A percentile compares a stretch with the other conserved stretches of the same genome.
Evolutionary conservation across 1,284 basidiomycete genomes (phyloP).

Genomic region (Psilocybe mexicana): DNA sequence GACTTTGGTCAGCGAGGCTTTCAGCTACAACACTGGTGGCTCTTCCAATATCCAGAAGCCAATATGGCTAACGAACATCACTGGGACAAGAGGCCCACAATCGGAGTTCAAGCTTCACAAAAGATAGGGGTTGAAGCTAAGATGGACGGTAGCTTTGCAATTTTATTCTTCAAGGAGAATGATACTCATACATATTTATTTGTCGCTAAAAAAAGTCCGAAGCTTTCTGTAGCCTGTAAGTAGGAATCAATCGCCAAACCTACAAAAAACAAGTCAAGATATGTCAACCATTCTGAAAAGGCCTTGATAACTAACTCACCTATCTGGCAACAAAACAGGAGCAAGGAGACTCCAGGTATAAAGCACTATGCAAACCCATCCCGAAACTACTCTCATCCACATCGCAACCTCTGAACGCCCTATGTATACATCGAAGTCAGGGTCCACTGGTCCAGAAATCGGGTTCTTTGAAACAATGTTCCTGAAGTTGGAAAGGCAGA

Average conservation of each 20-base stretch:
- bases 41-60: no score
- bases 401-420: slow-evolving; percentile 95
- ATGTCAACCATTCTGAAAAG: background rate
- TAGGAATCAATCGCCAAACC: slow-evolving; percentile 2
- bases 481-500: slow-evolving; percentile 42
- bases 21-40: no score
- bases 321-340: slow-evolving; percentile 86
- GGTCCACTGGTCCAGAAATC: slow-evolving; percentile 44
- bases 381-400: slow-evolving; percentile 98
- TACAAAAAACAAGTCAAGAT: background rate
- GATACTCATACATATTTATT: no score
- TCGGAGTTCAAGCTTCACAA: no score
- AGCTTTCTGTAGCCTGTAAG: no score
- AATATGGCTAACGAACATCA: no score
- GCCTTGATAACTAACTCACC: slow-evolving; percentile 43
- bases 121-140: no score
- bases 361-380: slow-evolving; percentile 90
- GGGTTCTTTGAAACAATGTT: slow-evolving; percentile 67
- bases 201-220: no score
- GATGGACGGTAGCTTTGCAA: no score
- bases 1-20: no score
- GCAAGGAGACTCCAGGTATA: slow-evolving; percentile 92
- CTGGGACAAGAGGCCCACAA: no score
- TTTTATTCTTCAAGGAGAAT: no score
- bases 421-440: slow-evolving; percentile 85